Percentiles rank a stretch among this genome's conserved stretches.
phyloP scores from a whole-genome alignment of 768 basidiomycete genomes.

The Leccinum pellstonianum region DNA sequence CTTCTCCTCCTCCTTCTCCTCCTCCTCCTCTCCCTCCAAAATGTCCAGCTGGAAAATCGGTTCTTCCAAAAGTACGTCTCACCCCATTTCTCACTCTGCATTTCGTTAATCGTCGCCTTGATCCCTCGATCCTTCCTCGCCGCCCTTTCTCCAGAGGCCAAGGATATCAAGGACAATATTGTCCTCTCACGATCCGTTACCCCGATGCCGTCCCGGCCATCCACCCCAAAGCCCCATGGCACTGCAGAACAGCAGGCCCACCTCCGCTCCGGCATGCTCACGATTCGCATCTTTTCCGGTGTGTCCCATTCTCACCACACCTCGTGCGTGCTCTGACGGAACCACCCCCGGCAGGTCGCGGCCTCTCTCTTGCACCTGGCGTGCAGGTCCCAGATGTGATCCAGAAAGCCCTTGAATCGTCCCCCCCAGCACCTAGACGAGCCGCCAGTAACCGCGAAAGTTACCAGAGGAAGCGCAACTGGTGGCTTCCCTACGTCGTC shows the following conservation, averaged over 20 bases:
- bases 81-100: background rate
- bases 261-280: constrained; percentile 88
- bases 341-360: constrained; percentile 53
- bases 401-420: constrained; percentile 71
- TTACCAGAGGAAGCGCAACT: constrained; percentile 86
- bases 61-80: constrained; percentile 34
- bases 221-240: constrained; percentile 63
- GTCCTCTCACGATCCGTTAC: constrained; percentile 75
- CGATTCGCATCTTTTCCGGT: constrained; percentile 95
- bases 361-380: constrained; percentile 76
- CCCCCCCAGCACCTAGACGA: constrained; percentile 50
- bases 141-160: constrained; percentile 46
- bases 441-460: constrained; percentile 83
- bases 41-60: constrained; percentile 60
- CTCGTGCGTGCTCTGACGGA: constrained; percentile 2
- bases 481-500: constrained; percentile 97
- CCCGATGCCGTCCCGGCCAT: constrained; percentile 79
- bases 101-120: background rate
- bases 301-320: constrained; percentile 28
- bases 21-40: background rate
- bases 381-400: constrained; percentile 81
- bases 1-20: background rate
- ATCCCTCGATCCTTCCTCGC: constrained; percentile 8
- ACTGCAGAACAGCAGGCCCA: constrained; percentile 48
- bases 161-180: constrained; percentile 70